These are phyloP conservation scores for Xylaria sp. DNA, from an alignment of 495 filamentous ascomycete genomes.

Conservation along the genomic window DNA sequence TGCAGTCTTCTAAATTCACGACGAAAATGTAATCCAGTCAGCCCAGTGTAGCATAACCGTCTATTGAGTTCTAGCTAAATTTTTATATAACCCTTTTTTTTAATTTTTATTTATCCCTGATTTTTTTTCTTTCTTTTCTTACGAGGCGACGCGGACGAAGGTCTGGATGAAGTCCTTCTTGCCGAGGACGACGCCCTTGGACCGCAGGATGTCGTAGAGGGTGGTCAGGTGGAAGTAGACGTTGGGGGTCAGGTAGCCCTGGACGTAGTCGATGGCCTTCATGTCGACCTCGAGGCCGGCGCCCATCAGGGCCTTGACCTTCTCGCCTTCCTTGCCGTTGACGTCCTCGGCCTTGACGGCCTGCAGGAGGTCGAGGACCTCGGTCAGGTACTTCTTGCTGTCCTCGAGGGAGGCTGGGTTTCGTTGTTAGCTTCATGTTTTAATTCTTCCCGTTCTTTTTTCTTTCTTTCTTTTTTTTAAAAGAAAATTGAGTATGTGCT, in stretches of 20 bases:
- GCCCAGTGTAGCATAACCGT: constrained; percentile 4
- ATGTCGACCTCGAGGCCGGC: neutral
- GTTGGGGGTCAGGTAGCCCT: constrained; percentile 56
- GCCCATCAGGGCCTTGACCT: constrained; percentile 42
- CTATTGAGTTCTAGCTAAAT: constrained; percentile 17
- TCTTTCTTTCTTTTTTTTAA: too few species aligned
- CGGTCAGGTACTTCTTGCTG: constrained; percentile 31
- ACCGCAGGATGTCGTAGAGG: constrained; percentile 62
- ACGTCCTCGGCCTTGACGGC: constrained; percentile 46
- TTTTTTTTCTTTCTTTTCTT: neutral
- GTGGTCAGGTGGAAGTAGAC: constrained; percentile 65
- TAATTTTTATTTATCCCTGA: neutral
- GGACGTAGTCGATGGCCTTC: constrained; percentile 38
- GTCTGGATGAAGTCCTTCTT: constrained; percentile 59
- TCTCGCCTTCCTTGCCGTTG: constrained; percentile 43
- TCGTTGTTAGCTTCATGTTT: neutral
- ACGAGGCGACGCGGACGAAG: constrained; percentile 33
- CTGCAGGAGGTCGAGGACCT: constrained; percentile 40
- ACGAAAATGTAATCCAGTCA: neutral
- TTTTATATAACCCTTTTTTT: constrained; percentile 3
- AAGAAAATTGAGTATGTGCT: too few species aligned
- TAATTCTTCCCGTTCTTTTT: neutral
- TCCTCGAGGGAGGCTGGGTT: constrained; percentile 27
- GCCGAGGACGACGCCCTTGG: constrained; percentile 62
- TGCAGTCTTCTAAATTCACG: neutral